Percentiles rank a stretch among this genome's conserved stretches.
Evolutionary conservation across 1,284 basidiomycete genomes (phyloP).

Genomic region (Moesziomyces parantarcticus): DNA sequence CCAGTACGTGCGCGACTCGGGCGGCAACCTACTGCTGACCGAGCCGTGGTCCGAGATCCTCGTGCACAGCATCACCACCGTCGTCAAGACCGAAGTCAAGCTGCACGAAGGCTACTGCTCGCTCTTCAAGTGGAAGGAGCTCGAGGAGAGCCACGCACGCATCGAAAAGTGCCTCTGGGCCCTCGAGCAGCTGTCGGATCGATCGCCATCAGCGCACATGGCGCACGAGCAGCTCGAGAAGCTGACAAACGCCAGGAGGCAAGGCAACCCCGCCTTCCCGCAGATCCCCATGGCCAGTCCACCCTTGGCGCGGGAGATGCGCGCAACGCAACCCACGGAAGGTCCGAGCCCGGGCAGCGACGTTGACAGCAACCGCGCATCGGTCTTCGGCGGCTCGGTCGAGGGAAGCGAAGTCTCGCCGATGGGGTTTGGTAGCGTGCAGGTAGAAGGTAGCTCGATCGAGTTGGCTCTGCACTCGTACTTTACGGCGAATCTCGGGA

Average conservation of each 20-base stretch:
- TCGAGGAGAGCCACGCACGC: slow-evolving; percentile 8
- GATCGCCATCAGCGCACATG: slow-evolving; percentile 16
- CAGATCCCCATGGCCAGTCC: slow-evolving; percentile 20
- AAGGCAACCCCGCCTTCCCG: slow-evolving; percentile 1
- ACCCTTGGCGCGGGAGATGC: not conserved
- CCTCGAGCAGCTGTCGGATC: slow-evolving; percentile 13
- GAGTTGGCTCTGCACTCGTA: slow-evolving; percentile 11
- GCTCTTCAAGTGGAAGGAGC: slow-evolving; percentile 19
- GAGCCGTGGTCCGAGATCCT: slow-evolving; percentile 29
- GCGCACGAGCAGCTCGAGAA: slow-evolving; percentile 16
- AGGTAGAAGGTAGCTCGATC: not conserved
- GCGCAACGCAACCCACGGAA: not conserved
- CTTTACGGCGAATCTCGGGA: not conserved
- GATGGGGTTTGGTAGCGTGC: slow-evolving; percentile 1
- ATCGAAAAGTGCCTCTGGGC: slow-evolving; percentile 24
- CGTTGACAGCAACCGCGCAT: slow-evolving; percentile 5
- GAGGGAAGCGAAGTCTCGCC: not conserved
- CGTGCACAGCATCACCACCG: slow-evolving; percentile 20
- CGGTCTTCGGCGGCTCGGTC: slow-evolving; percentile 4
- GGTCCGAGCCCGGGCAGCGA: slow-evolving; percentile 7
- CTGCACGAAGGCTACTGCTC: slow-evolving; percentile 24
- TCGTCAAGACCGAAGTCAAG: slow-evolving; percentile 24
- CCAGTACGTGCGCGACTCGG: slow-evolving; percentile 23
- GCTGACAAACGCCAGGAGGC: slow-evolving; percentile 2
- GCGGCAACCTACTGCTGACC: slow-evolving; percentile 16